Conservation (phyloP, 805 yeast species). For the Candida multigemmis region DNA sequence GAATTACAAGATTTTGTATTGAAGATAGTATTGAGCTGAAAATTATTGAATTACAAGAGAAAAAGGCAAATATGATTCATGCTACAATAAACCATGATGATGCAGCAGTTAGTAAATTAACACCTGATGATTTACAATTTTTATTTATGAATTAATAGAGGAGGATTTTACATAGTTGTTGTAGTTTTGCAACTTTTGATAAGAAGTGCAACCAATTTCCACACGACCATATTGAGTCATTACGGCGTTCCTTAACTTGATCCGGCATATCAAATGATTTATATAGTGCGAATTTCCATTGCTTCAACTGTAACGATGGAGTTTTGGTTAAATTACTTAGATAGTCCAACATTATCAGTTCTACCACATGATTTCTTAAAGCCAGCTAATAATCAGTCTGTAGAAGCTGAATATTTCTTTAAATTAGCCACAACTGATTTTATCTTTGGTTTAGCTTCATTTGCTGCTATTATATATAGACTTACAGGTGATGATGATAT, state of each 20-base stretch:
- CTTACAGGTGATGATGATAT: conserved; percentile 93
- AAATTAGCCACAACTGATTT: conserved; percentile 20
- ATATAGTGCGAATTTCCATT: too few relatives aligned
- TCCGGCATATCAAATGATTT: background rate
- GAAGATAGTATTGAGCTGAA: conserved; percentile 96
- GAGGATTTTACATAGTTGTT: too few relatives aligned
- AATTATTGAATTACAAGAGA: conserved; percentile 91
- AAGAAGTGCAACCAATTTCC: too few relatives aligned
- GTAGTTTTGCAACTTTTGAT: too few relatives aligned
- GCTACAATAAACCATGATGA: conserved; percentile 94
- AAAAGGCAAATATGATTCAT: conserved; percentile 95
- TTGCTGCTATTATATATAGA: conserved; percentile 64
- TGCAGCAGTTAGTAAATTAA: conserved; percentile 77
- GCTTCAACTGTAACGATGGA: conserved; percentile 3
- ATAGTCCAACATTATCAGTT: conserved; percentile 77
- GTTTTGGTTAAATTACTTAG: conserved; percentile 57
- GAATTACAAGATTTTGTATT: conserved; percentile 85
- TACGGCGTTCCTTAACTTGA: conserved; percentile 1
- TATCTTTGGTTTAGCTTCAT: conserved; percentile 51
- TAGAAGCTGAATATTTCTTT: conserved; percentile 44
- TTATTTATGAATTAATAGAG: conserved; percentile 64
- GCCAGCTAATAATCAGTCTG: conserved; percentile 59
- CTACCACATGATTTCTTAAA: conserved; percentile 82
- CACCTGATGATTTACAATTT: conserved; percentile 93
- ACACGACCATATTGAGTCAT: conserved; percentile 1